Percentiles rank a stretch among this genome's conserved stretches.
Evolutionary conservation across 257 asterid species (phyloP).

Genomic region (Linderniella brevidens): DNA sequence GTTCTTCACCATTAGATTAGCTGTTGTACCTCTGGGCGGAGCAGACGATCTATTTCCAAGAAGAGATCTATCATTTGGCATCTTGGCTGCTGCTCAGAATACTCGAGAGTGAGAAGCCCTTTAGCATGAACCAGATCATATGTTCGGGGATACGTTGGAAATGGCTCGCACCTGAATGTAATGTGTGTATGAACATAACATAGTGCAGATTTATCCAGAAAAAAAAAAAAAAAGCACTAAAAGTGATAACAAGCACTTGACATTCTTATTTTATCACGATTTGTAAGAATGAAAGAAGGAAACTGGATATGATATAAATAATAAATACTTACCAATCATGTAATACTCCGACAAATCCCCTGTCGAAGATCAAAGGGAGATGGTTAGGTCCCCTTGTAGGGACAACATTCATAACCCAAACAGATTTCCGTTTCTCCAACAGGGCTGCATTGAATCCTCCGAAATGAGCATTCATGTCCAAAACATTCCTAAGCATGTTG

Average conservation of each 20-base stretch:
- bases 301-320: not conserved
- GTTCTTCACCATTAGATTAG: too few species aligned
- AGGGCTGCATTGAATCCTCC: conserved; percentile 92
- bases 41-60: conserved; percentile 84
- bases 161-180: conserved; percentile 89
- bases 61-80: conserved; percentile 68
- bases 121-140: conserved; percentile 90
- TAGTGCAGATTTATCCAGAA: too few species aligned
- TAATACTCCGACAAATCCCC: conserved; percentile 76
- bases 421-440: conserved; percentile 66
- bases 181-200: not conserved
- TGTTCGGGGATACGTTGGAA: conserved; percentile 94
- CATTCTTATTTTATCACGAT: not conserved
- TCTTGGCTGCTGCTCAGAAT: conserved; percentile 55
- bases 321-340: conserved; percentile 62
- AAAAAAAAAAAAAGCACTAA: not conserved
- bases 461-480: conserved; percentile 90
- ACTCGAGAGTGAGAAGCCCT: conserved; percentile 81
- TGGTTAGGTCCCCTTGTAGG: conserved; percentile 62
- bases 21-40: conserved; percentile 84
- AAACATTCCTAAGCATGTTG: conserved; percentile 96
- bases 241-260: not conserved
- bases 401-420: conserved; percentile 95
- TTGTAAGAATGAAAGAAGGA: not conserved
- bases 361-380: conserved; percentile 70